Percentiles rank a stretch among this genome's conserved stretches.
These are phyloP conservation scores for Gentiana dahurica DNA, from an alignment of 257 asterid genomes.

Conservation along the genomic window DNA sequence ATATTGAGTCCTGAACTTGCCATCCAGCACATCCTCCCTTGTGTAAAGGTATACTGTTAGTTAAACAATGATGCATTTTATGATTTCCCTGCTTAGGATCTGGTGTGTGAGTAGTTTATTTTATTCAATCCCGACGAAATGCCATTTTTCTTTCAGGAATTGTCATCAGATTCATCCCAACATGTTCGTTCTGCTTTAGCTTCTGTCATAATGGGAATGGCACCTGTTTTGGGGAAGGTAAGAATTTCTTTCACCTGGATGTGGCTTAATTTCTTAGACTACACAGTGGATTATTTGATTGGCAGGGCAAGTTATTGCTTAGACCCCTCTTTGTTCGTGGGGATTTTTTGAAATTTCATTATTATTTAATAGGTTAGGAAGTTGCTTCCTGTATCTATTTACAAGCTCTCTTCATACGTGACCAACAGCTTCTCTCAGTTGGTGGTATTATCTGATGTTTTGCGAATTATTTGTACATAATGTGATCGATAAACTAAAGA, in stretches of 20 bases:
- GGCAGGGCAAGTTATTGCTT: too few relatives aligned
- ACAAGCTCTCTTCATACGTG: too few relatives aligned
- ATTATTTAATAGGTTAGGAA: too few relatives aligned
- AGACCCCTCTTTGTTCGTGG: too few relatives aligned
- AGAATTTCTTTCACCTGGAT: not conserved
- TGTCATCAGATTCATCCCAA: slow-evolving; percentile 35
- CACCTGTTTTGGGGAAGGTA: slow-evolving; percentile 36
- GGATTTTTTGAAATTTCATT: too few relatives aligned
- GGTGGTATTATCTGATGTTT: too few relatives aligned
- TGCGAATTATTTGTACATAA: too few relatives aligned
- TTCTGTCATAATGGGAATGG: slow-evolving; percentile 40
- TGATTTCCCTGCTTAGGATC: not conserved
- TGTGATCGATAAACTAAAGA: too few relatives aligned
- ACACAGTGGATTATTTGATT: not conserved
- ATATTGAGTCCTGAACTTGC: slow-evolving; percentile 33
- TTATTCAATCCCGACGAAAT: not conserved
- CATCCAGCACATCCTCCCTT: slow-evolving; percentile 31
- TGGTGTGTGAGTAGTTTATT: too few relatives aligned
- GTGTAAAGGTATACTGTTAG: slow-evolving; percentile 24
- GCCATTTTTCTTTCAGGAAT: slow-evolving; percentile 14
- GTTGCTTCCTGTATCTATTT: too few relatives aligned
- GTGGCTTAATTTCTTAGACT: not conserved
- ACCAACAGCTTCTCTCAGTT: too few relatives aligned
- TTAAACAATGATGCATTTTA: not conserved
- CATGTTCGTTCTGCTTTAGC: slow-evolving; percentile 43